Base-by-base conservation (phyloP, 352 stramenopile genomes). In the Pythium sukuiense region DNA sequence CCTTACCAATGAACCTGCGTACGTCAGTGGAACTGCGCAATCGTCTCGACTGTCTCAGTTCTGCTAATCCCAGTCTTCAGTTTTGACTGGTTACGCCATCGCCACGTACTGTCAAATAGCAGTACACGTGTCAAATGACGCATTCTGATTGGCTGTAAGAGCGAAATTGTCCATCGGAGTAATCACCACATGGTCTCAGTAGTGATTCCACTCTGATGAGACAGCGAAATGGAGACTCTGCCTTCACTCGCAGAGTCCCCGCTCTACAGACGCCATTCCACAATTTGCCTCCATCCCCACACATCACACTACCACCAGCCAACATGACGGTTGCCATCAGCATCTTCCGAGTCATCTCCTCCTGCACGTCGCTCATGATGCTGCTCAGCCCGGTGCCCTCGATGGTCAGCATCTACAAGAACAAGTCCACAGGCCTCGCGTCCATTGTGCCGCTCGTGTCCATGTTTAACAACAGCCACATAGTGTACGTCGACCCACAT, bases 391-490 rank as follows among this genome's bases (percentile, higher is more conserved):
- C 76, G 18, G 61, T 76, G 26, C 67, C 75, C n/a, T 54, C 72
- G 0, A 74, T 87, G 24, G 56, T 66, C 30, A 65, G 62, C 0
- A 69, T 79, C 43, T 55, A 67, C 53, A 69, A 76, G 52, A 70
- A 70, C 37, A 69, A 76, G 37, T 69, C 78, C 50, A 73, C 73
- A 8, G 76, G 76, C 6, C 61, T 73, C 61, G 73, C 66, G 26
- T 87, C 79, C 24, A 76, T 88, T 33, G 70, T 84, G n/a, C 77
- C 79, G 9, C 67, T 87, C 16, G 75, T 82, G 50, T 69, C 73
- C 26, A 66, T 81, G 24, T 71, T 83, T 30, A 58, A 65, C 6
- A 87, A 83, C 55, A 74, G 63, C 27, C 71, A 83, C 59, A 65
- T 72, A 6, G 81, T 57, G 57, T 70, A 43, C n/a, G 56, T 61